A percentile compares a stretch with the other conserved stretches of the same genome.
Conservation (phyloP, 2,329 filamentous ascomycete genomes). For the Lasiodiplodia hormozganensis region DNA sequence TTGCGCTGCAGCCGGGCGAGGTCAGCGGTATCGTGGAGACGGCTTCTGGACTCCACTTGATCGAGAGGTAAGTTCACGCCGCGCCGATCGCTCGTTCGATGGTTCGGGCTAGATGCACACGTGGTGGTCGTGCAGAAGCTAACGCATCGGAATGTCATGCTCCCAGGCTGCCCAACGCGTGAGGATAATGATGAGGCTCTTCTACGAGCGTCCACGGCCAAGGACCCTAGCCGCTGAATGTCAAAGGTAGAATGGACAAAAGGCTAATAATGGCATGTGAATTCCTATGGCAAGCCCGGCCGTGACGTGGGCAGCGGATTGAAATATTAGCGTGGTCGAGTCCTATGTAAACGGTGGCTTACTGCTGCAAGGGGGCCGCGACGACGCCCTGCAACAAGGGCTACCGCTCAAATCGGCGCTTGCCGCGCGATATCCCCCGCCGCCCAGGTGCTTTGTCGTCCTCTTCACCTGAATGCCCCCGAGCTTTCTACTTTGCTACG, state of each 20-base stretch:
- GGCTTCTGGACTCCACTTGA: conserved; percentile 92
- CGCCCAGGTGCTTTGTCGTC: conserved; percentile 6
- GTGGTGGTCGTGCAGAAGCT: conserved; percentile 23
- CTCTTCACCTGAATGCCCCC: conserved; percentile 2
- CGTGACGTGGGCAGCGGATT: conserved; percentile 14
- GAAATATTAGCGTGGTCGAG: conserved; percentile 25
- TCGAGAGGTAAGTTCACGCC: conserved; percentile 75
- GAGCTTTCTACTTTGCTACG: background rate
- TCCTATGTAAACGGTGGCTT: conserved; percentile 12
- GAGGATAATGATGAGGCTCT: conserved; percentile 13
- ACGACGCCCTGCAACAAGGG: conserved; percentile 1
- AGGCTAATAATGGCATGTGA: conserved; percentile 28
- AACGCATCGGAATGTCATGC: conserved; percentile 7
- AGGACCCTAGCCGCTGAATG: conserved; percentile 11
- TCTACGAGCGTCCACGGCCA: conserved; percentile 16
- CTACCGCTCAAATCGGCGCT: conserved; percentile 14
- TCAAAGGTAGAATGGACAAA: conserved; percentile 24
- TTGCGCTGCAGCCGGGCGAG: conserved; percentile 84
- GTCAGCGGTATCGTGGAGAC: conserved; percentile 90
- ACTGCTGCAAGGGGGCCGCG: conserved; percentile 23
- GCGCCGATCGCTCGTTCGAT: background rate
- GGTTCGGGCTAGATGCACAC: conserved; percentile 2
- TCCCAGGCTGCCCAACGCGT: conserved; percentile 25
- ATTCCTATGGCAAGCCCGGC: conserved; percentile 9
- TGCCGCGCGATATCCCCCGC: conserved; percentile 7